phyloP scores from a whole-genome alignment of 495 filamentous ascomycete genomes.

The Penicillium riverlandense region DNA sequence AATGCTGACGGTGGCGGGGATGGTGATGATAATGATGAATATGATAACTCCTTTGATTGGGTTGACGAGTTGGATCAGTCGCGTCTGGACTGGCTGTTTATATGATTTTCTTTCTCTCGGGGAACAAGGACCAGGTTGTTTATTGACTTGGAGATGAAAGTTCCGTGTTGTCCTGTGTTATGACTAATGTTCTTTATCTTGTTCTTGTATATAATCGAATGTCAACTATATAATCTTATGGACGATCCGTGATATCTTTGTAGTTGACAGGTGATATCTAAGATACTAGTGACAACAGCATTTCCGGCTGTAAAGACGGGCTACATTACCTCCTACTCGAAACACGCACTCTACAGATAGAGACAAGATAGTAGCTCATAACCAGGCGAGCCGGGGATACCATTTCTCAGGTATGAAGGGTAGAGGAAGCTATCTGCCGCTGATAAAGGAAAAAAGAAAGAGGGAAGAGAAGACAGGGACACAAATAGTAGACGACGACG shows the following conservation, averaged over 20 bases:
- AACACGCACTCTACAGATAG: too few relatives aligned
- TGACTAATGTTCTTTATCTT: neutral
- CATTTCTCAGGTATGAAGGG: neutral
- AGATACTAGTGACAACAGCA: too few relatives aligned
- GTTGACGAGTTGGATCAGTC: conserved; percentile 39
- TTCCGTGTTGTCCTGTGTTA: neutral
- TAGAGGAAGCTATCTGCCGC: conserved; percentile 5
- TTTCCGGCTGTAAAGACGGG: too few relatives aligned
- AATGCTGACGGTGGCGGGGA: conserved; percentile 5
- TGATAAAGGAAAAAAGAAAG: conserved; percentile 1
- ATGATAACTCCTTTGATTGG: conserved; percentile 36
- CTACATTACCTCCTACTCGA: too few relatives aligned
- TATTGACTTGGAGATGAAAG: too few relatives aligned
- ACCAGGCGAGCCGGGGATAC: neutral
- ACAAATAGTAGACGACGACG: conserved; percentile 1
- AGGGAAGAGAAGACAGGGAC: neutral
- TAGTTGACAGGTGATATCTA: too few relatives aligned
- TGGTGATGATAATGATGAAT: conserved; percentile 10
- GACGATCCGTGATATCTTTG: neutral
- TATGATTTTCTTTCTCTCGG: conserved; percentile 16
- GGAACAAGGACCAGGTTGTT: too few relatives aligned
- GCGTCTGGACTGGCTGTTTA: conserved; percentile 40
- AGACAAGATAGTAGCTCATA: too few relatives aligned
- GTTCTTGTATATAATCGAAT: conserved; percentile 10
- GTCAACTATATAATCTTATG: neutral